These are phyloP conservation scores for Vigna trinervia DNA, from an alignment of 306 rosid genomes.

Conservation along the genomic window DNA sequence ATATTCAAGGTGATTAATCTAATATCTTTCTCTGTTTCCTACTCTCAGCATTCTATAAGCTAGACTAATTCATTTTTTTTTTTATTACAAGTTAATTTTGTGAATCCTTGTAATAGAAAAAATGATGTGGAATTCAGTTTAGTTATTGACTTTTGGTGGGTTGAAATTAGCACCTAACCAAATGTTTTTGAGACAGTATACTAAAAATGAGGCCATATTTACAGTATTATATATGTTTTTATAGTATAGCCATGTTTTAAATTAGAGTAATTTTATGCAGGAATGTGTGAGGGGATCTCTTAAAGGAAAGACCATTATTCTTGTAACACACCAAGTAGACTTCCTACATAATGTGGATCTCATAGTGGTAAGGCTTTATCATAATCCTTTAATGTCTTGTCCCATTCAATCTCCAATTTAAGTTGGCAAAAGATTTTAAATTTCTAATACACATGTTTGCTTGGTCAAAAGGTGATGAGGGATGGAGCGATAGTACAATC, in stretches of 20 bases:
- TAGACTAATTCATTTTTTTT: neutral
- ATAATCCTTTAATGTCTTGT: neutral
- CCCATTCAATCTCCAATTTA: neutral
- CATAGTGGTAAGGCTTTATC: constrained; percentile 62
- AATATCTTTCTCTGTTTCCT: constrained; percentile 14
- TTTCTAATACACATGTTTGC: constrained; percentile 10
- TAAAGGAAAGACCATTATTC: constrained; percentile 78
- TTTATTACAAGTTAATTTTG: constrained; percentile 17
- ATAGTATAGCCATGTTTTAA: constrained; percentile 2
- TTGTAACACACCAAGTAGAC: constrained; percentile 99
- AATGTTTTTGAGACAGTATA: constrained; percentile 15
- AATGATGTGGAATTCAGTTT: neutral
- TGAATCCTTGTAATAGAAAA: neutral
- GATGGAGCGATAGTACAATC: constrained; percentile 83
- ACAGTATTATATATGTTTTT: neutral
- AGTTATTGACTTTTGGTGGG: neutral
- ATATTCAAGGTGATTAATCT: constrained; percentile 73
- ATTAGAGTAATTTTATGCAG: constrained; percentile 46
- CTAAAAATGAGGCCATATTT: constrained; percentile 1
- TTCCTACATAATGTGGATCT: constrained; percentile 91
- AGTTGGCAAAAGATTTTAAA: constrained; percentile 17
- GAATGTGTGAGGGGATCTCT: constrained; percentile 91
- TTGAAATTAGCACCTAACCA: constrained; percentile 1
- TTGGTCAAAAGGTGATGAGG: constrained; percentile 76
- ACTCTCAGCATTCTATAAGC: neutral